phyloP scores from a whole-genome alignment of 2,329 filamentous ascomycete genomes.

The Venturia carpophila region DNA sequence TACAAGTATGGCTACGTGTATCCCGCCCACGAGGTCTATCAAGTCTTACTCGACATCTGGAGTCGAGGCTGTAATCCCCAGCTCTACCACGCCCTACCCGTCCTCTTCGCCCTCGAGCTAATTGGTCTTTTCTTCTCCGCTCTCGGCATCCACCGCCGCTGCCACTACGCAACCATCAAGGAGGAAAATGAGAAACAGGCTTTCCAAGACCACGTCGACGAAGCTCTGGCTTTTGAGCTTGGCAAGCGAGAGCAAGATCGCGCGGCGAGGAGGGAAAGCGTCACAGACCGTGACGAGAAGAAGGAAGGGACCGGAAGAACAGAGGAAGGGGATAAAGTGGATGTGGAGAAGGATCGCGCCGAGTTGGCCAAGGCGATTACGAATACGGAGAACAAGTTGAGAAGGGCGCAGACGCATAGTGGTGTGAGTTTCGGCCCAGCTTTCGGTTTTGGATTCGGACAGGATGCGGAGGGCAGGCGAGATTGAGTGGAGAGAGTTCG shows the following conservation, averaged over 20 bases:
- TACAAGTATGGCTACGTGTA: constrained; percentile 36
- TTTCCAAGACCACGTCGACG: constrained; percentile 8
- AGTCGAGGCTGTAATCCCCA: constrained; percentile 36
- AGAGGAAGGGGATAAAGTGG: constrained; percentile 18
- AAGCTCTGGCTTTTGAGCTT: constrained; percentile 10
- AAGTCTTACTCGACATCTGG: constrained; percentile 39
- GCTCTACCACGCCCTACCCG: constrained; percentile 35
- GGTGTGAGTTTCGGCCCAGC: constrained; percentile 6
- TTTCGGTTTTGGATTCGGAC: constrained; percentile 10
- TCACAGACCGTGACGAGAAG: constrained; percentile 13
- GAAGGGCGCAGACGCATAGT: not conserved
- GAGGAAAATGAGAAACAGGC: constrained; percentile 16
- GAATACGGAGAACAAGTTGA: not conserved
- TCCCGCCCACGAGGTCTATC: constrained; percentile 37
- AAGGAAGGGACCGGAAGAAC: constrained; percentile 13
- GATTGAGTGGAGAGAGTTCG: not conserved
- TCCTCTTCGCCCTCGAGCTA: constrained; percentile 38
- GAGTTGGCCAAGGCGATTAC: not conserved
- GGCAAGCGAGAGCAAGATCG: not conserved
- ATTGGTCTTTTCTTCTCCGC: constrained; percentile 22
- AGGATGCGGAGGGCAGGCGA: not conserved
- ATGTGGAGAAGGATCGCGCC: constrained; percentile 19
- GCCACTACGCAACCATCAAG: constrained; percentile 23
- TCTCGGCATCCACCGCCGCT: constrained; percentile 23
- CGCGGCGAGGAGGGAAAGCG: not conserved